Percentiles rank a stretch among this genome's conserved stretches.
These are phyloP conservation scores for Lolium perenne DNA, from an alignment of 176 grass and related monocot species.

Conservation along the genomic window DNA sequence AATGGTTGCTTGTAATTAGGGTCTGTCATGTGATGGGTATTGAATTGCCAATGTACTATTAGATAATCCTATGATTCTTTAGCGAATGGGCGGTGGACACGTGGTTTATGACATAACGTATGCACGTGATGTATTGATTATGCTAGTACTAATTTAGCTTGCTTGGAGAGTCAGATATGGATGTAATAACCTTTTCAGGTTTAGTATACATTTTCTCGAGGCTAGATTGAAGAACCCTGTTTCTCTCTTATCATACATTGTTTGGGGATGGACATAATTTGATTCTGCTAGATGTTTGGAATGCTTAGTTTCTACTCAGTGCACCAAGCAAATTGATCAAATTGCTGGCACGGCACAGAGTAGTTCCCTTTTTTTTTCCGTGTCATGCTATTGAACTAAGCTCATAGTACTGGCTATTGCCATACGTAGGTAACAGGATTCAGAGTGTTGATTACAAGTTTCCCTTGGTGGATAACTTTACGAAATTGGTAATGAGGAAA, in stretches of 20 bases:
- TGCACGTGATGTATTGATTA: neutral
- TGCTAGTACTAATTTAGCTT: neutral
- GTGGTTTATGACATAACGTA: neutral
- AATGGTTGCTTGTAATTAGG: constrained; percentile 30
- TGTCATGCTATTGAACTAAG: neutral
- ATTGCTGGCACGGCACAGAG: neutral
- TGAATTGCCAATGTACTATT: neutral
- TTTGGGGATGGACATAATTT: neutral
- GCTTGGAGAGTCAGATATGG: neutral
- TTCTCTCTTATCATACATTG: neutral
- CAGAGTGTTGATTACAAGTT: neutral
- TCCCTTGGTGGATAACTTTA: neutral
- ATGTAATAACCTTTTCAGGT: neutral
- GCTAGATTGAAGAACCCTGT: neutral
- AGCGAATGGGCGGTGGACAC: neutral
- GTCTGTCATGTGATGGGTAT: neutral
- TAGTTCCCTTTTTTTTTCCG: neutral
- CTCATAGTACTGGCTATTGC: constrained; percentile 8
- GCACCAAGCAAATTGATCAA: neutral
- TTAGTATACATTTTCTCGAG: neutral
- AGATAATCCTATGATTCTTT: neutral
- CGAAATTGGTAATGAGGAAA: neutral
- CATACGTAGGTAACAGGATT: neutral
- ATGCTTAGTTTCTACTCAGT: constrained; percentile 1
- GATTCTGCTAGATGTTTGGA: constrained; percentile 18